A percentile compares a stretch with the other conserved stretches of the same genome.
Conservation (phyloP, 768 basidiomycete species). For the Nidularia sp. region DNA sequence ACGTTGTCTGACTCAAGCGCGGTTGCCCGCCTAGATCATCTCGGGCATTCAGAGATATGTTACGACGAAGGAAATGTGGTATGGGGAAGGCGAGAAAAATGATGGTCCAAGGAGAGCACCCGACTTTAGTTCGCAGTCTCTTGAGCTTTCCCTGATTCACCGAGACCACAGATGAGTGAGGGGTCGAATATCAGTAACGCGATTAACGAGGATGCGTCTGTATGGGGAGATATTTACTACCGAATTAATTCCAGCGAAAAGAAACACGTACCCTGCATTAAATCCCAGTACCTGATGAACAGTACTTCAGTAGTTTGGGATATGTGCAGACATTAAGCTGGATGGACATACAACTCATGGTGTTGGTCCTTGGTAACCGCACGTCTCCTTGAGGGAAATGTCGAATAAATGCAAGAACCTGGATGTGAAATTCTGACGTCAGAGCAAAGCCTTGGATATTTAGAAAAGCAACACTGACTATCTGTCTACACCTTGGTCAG, state of each 20-base stretch:
- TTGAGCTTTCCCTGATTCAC: background rate
- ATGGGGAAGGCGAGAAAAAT: slow-evolving; percentile 5
- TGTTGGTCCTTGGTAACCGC: slow-evolving; percentile 9
- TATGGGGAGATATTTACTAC: background rate
- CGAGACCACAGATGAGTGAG: background rate
- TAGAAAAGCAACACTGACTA: background rate
- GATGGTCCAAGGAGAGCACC: background rate
- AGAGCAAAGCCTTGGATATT: background rate
- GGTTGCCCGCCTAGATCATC: slow-evolving; percentile 1
- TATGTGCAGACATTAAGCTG: background rate
- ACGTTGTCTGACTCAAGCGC: background rate
- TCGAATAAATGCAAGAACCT: slow-evolving; percentile 11
- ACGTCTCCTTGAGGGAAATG: slow-evolving; percentile 6
- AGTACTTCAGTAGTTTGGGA: background rate
- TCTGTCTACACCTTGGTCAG: background rate
- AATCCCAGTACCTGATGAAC: slow-evolving; percentile 8
- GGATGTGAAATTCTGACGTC: background rate
- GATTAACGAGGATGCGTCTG: background rate
- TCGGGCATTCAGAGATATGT: slow-evolving; percentile 4
- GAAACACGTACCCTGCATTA: slow-evolving; percentile 5
- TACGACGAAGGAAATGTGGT: slow-evolving; percentile 8
- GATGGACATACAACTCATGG: slow-evolving; percentile 3
- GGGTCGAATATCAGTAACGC: background rate
- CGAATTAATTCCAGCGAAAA: background rate
- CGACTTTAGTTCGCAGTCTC: background rate